phyloP scores from a whole-genome alignment of 805 yeast genomes.

The Debaryomyces maramus region DNA sequence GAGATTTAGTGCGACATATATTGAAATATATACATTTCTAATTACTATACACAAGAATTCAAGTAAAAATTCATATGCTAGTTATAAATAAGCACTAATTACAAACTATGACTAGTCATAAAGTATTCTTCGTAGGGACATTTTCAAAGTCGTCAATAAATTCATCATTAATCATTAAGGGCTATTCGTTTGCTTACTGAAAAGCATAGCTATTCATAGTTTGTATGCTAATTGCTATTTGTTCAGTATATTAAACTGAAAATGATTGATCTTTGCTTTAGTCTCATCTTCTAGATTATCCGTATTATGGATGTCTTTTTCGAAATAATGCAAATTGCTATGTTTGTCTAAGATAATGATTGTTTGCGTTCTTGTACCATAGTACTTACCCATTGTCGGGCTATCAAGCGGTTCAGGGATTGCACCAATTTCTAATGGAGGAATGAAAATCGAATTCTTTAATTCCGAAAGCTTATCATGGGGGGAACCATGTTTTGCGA shows the following conservation, averaged over 20 bases:
- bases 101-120: no score
- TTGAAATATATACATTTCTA: no score
- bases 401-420: conserved; percentile 12
- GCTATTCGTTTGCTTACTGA: no score
- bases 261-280: conserved; percentile 14
- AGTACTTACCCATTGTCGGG: conserved; percentile 49
- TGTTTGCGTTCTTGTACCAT: conserved; percentile 90
- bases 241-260: conserved; percentile 12
- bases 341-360: conserved; percentile 57
- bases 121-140: no score
- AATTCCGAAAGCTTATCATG: conserved; percentile 40
- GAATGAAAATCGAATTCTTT: conserved; percentile 65
- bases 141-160: no score
- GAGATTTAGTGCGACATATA: no score
- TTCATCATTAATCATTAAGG: no score
- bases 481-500: conserved; percentile 12
- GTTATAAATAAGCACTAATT: no score
- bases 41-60: no score
- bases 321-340: conserved; percentile 59
- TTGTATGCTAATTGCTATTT: conserved; percentile 6
- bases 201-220: no score
- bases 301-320: conserved; percentile 55
- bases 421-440: conserved; percentile 49
- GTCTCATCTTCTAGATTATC: conserved; percentile 25
- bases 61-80: no score